phyloP scores from a whole-genome alignment of 805 yeast genomes.

The Nakazawaea siamensis region DNA sequence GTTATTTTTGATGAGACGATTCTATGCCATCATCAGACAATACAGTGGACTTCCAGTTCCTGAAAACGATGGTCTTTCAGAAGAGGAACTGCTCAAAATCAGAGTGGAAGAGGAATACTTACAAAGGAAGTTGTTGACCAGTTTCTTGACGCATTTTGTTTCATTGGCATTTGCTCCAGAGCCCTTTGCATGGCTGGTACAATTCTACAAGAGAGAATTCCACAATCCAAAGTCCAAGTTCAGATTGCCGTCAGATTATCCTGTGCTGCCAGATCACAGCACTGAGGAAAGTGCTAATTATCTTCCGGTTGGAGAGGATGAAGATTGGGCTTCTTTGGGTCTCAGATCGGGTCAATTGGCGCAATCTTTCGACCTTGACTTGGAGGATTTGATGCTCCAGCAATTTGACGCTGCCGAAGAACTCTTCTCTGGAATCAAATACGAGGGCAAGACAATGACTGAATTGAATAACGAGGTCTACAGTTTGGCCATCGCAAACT shows the following conservation, averaged over 20 bases:
- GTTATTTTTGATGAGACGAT: constrained; percentile 47
- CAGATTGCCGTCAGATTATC: constrained; percentile 16
- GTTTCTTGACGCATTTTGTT: constrained; percentile 48
- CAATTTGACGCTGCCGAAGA: constrained; percentile 28
- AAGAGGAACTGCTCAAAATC: constrained; percentile 30
- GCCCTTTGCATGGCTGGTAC: constrained; percentile 4
- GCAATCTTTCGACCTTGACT: constrained; percentile 58
- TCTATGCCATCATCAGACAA: constrained; percentile 55
- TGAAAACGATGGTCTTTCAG: constrained; percentile 21
- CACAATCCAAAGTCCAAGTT: constrained; percentile 8
- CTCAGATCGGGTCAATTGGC: constrained; percentile 42
- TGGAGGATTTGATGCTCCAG: constrained; percentile 29
- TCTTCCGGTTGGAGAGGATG: constrained; percentile 8
- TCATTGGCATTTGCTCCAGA: constrained; percentile 21
- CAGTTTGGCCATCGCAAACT: constrained; percentile 30
- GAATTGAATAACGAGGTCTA: constrained; percentile 30
- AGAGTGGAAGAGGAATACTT: constrained; percentile 49
- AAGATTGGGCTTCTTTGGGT: constrained; percentile 17
- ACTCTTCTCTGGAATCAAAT: constrained; percentile 29
- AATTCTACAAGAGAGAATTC: constrained; percentile 1
- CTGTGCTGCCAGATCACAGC: constrained; percentile 10
- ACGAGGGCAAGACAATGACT: constrained; percentile 16
- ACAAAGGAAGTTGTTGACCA: constrained; percentile 58
- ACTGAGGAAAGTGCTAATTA: not conserved
- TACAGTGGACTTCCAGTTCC: constrained; percentile 42